Conservation (phyloP, 108 stramenopile species). For the Nitzschia putrida region DNA sequence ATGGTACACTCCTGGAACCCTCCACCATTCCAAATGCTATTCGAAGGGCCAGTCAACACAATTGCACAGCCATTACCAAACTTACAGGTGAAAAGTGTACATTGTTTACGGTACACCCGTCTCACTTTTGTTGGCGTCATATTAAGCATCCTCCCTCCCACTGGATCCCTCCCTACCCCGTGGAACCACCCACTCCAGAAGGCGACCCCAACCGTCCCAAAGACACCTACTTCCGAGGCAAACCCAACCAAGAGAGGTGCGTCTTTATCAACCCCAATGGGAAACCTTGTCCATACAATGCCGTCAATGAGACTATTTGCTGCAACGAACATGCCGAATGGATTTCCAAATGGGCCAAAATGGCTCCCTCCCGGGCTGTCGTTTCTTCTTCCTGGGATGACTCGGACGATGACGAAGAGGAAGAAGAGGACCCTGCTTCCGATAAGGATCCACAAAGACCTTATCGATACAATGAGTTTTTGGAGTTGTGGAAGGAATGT, state of each 20-base stretch:
- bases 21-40: not conserved
- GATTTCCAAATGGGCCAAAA: not conserved
- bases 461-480: conserved; percentile 30
- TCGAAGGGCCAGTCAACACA: not conserved
- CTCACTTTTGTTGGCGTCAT: not conserved
- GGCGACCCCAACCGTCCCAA: not conserved
- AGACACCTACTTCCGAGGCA: not conserved
- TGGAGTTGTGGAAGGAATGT: conserved; percentile 30
- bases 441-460: conserved; percentile 1
- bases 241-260: not conserved
- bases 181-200: not conserved
- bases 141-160: not conserved
- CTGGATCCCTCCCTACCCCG: not conserved
- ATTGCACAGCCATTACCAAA: not conserved
- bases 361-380: not conserved
- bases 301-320: not conserved
- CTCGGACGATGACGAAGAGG: conserved; percentile 4
- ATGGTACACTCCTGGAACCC: conserved; percentile 5
- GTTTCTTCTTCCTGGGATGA: not conserved
- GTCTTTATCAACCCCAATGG: not conserved
- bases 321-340: not conserved
- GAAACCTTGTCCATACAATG: not conserved
- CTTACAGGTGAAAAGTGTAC: not conserved
- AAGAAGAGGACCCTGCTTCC: not conserved
- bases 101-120: not conserved